phyloP scores from a whole-genome alignment of 2,329 filamentous ascomycete species.

The Elsinoe batatas region DNA sequence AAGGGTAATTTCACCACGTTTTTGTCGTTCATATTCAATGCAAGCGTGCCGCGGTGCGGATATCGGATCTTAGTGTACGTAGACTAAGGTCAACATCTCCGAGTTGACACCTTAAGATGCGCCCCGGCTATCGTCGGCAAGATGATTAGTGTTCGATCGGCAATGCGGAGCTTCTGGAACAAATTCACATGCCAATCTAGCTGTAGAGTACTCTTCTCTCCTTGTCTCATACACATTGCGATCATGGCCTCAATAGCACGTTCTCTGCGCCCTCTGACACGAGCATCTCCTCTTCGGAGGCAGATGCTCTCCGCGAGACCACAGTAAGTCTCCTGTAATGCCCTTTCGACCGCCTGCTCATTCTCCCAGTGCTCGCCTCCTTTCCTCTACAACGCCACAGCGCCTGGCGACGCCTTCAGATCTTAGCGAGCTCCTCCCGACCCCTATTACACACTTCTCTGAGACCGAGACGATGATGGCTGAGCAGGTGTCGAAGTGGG shows the following conservation, averaged over 20 bases:
- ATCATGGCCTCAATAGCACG: slow-evolving; percentile 17
- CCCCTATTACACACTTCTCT: slow-evolving; percentile 84
- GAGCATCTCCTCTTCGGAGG: slow-evolving; percentile 11
- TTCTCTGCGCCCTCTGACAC: slow-evolving; percentile 13
- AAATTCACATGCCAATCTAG: slow-evolving; percentile 8
- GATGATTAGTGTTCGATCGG: slow-evolving; percentile 2
- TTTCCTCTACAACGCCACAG: slow-evolving; percentile 32
- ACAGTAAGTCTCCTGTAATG: neutral
- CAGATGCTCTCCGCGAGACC: slow-evolving; percentile 1
- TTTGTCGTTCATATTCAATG: too few species aligned
- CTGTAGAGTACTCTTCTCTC: neutral
- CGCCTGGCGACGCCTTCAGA: slow-evolving; percentile 36
- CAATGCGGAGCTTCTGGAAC: neutral
- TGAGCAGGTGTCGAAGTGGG: slow-evolving; percentile 84
- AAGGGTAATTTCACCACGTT: too few species aligned
- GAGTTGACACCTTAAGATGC: too few species aligned
- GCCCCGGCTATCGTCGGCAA: neutral
- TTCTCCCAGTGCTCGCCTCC: slow-evolving; percentile 26
- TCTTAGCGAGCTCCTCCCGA: slow-evolving; percentile 71
- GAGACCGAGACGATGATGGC: slow-evolving; percentile 85
- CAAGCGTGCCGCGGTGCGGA: too few species aligned
- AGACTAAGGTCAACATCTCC: too few species aligned
- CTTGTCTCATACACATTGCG: neutral
- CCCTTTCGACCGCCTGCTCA: neutral
- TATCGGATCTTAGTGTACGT: too few species aligned